Base-by-base conservation (phyloP, 164 flowering plant genomes). In the Magnolia changhungtana region DNA sequence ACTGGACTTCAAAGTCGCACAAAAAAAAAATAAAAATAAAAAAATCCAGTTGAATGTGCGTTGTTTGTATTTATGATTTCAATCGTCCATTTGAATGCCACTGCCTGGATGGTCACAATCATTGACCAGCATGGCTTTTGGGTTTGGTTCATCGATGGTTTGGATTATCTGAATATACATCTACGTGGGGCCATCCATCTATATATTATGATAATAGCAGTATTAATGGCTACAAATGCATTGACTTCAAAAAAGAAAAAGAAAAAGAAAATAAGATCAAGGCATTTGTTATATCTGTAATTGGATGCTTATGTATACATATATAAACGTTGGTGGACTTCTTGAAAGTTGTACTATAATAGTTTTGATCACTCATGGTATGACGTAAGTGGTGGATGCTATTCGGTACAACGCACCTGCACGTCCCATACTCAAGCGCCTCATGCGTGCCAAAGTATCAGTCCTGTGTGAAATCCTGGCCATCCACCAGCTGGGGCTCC, bases 281-380 rank as follows among this genome's bases (percentile, higher is more conserved):
- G 37, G 31, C 59, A n/a, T 65, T 45, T 7, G 50, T 68, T 68
- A 29, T 68, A 50, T 27, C 14, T 16, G 50, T 68, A 68, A 18
- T 68, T 65, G 4, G 16, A 68, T 29, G 71, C n/a, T 31, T 14
- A 68, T 24, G 19, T 8, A 63, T 16, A 55, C 14, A 55, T 11
- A 55, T 55, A 37, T 55, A 55, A 55, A 55, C 61, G 3, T 55
- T 55, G 61, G 51, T 37, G 70, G 74, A 76, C 69, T 76, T 76
- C 67, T 73, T 58, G 67, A 61, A 21, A 58, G 50, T 31, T 52
- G 23, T 50, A 52, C 49, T 18, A 1, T 70, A 68, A 16, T 27
- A 37, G 16, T 8, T 65, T 65, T 65, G 24, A 23, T 23, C 0
- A 59, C 63, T 59, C 19, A 59, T 59, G 63, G n/a, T 4, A 65